A percentile compares a stretch with the other conserved stretches of the same genome.
phyloP scores from a whole-genome alignment of 257 asterid species.

The Nicotiana sylvestris region DNA sequence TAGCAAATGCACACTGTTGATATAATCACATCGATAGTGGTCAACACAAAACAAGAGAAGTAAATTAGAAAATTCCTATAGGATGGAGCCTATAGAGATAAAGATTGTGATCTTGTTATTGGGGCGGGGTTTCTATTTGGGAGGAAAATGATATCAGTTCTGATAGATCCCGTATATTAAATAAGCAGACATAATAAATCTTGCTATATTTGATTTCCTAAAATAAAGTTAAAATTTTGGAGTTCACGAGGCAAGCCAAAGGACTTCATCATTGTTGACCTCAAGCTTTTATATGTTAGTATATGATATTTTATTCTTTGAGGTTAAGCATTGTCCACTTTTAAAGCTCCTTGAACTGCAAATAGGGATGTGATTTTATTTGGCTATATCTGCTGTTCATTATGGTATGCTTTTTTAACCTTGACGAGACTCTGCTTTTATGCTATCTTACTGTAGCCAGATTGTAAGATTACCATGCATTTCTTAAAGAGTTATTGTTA shows the following conservation, averaged over 20 bases:
- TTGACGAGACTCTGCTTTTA: not conserved
- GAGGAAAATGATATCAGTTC: not conserved
- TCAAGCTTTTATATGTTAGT: not conserved
- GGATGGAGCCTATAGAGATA: not conserved
- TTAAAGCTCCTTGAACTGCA: not conserved
- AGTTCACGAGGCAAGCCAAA: not conserved
- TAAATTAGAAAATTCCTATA: not conserved
- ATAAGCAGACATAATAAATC: not conserved
- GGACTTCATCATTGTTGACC: not conserved
- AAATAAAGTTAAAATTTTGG: not conserved
- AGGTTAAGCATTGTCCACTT: not conserved
- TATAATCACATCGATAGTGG: not conserved
- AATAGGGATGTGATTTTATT: not conserved
- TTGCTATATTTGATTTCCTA: not conserved
- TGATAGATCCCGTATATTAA: not conserved
- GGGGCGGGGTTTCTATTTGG: not conserved
- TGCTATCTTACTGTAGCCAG: not conserved
- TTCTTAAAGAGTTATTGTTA: not conserved
- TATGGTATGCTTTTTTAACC: not conserved
- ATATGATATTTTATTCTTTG: not conserved
- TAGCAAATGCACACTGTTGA: not conserved
- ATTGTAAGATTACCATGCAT: not conserved
- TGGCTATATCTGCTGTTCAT: not conserved
- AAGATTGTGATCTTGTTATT: not conserved
- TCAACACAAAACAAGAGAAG: not conserved